Evolutionary conservation across 345 rosid genomes (phyloP), one percentile per base, ranked within the genome.

Genomic region (Arabis alpina): DNA sequence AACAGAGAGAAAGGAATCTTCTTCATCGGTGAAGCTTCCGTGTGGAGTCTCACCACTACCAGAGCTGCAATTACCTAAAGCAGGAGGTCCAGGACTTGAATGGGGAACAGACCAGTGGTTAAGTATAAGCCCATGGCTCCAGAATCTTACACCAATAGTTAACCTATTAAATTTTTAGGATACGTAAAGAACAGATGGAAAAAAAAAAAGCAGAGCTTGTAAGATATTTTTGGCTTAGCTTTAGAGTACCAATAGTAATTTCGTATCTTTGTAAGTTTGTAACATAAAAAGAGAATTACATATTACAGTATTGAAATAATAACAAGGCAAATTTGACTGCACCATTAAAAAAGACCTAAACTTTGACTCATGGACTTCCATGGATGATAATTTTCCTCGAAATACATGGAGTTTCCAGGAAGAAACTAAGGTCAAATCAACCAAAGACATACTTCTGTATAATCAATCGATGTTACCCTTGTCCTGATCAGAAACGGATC

Each of bases 71-170:
- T 56, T 88, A 54, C 95, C 99, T 8, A 91, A 78, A 79, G 1
- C 32, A 28, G 32, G 32, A 28, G 32, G 32, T 28, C 30, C 48
- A 43, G 68, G 64, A 37, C 52, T 64, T 36, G 98, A 94, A 52
- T 91, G 96, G 97, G 89, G 74, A 52, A 82, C 82, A 52, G 99
- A 94, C 74, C 74, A 47, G 19, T 34, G 81, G 24, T 83, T 84
- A 81, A 30, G 78, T 71, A 86, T 82, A 10, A 94, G 99, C 57
- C 99, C 99, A 5, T 91, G 95, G 97, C 86, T 91, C 7, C 97
- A 81, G 66, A 86, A 79, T 66, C 61, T 81, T 57, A 82, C 84
- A 55, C 86, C 83, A 25, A 81, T 55, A 63, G 70, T 87, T 30
- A 82, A 84, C 80, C 56, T 85, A 54, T 64, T 85, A 57, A 86